These are phyloP conservation scores for Aspergillus nidulans DNA, from an alignment of 495 filamentous ascomycete species.

Conservation along the genomic window DNA sequence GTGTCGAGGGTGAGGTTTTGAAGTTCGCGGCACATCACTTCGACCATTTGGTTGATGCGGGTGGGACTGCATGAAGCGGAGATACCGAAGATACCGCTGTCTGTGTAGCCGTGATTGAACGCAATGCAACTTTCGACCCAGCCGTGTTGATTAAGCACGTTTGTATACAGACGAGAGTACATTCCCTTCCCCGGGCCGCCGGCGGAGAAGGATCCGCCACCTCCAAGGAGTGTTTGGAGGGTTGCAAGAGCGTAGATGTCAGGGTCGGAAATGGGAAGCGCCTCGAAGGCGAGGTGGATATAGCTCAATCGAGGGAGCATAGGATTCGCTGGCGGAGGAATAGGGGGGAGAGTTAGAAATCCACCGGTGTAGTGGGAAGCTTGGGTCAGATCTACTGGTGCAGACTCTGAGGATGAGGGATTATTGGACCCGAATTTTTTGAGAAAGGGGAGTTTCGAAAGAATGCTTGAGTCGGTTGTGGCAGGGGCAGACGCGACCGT, in stretches of 20 bases:
- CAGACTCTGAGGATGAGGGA: constrained; percentile 47
- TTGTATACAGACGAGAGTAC: constrained; percentile 96
- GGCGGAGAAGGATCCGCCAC: constrained; percentile 95
- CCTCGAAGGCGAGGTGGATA: constrained; percentile 94
- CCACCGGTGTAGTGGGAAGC: constrained; percentile 92
- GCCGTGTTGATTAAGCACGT: constrained; percentile 93
- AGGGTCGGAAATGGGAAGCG: constrained; percentile 78
- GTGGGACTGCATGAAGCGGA: constrained; percentile 76
- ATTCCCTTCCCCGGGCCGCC: constrained; percentile 98
- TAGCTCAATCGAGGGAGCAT: constrained; percentile 80
- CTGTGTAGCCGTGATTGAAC: constrained; percentile 96
- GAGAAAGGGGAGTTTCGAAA: constrained; percentile 87
- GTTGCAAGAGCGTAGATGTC: constrained; percentile 97
- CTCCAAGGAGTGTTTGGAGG: constrained; percentile 93
- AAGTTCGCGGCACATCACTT: constrained; percentile 90
- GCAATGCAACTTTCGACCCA: constrained; percentile 94
- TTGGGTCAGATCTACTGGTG: constrained; percentile 51
- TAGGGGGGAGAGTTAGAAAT: constrained; percentile 75
- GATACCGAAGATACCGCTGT: constrained; percentile 93
- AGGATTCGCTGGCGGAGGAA: constrained; percentile 70
- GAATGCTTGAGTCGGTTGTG: constrained; percentile 50
- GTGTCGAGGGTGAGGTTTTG: constrained; percentile 67
- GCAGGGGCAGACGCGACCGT: constrained; percentile 34
- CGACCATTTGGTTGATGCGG: constrained; percentile 73
- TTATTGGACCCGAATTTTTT: constrained; percentile 70